Evolutionary conservation across 129 eudicot genomes (phyloP), one percentile per base, ranked within the genome.

Genomic region (Flaveria trinervia): DNA sequence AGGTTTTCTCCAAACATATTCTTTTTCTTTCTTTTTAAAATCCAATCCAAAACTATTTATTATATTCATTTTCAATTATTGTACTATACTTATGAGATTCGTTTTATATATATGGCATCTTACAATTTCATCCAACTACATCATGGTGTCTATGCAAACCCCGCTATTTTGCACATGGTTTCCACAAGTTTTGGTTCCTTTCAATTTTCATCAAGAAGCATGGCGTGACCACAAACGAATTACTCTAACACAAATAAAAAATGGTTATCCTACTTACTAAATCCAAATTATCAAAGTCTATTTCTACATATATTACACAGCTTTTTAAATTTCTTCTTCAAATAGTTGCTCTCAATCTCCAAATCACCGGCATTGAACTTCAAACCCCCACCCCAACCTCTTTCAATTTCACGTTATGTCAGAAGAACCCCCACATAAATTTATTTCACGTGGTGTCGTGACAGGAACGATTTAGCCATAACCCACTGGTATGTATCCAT

Each of bases 101-200:
- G 26, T 54, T 54, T 54, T 10, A 60, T 8, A 60, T 23, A 12
- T 60, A 26, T 60, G 39, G n/a, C 66, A 25, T 56, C 64, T 56
- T 56, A 56, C 30, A 56, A 56, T 20, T 22, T 56, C 13, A 22
- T 26, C 66, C 66, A 60, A 60, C n/a, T 22, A 60, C 66, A 60
- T 60, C 66, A 60, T 60, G 66, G 66, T 60, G 66, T 60, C 66
- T 60, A 23, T 60, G 66, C 30, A 23, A 23, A 4, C 39, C 39
- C n/a, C 66, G 36, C 66, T 60, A 60, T 60, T 23, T 60, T 22
- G 66, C 66, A 60, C 66, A 60, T 60, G 66, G 66, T 11, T 60
- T 60, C 62, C 26, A 55, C 3, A 18, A 49, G 54, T 54, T 16
- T 3, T 22, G 39, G 36, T 60, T 60, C 39, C 16, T 60, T 23